Evolutionary conservation across 768 basidiomycete species (phyloP).

Genomic region (Hydnum rufescens): DNA sequence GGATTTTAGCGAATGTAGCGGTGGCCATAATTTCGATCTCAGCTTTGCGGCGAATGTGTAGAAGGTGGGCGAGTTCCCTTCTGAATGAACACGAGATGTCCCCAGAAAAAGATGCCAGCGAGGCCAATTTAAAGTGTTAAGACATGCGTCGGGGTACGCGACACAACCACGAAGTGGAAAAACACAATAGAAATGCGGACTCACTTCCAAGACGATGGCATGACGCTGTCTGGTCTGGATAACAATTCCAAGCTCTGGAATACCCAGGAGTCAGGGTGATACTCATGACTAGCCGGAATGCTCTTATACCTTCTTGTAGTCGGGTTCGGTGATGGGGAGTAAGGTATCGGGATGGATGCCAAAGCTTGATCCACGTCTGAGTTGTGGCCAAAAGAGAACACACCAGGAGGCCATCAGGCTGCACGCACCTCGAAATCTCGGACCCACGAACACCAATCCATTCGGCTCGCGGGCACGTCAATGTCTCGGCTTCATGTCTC

Average conservation of each 20-base stretch:
- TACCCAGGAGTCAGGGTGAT: not conserved
- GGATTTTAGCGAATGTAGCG: not conserved
- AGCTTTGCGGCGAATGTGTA: constrained; percentile 70
- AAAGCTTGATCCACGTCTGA: constrained; percentile 30
- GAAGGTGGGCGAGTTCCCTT: constrained; percentile 61
- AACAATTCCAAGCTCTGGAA: not conserved
- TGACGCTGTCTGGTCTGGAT: constrained; percentile 29
- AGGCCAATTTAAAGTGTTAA: not conserved
- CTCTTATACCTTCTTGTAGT: constrained; percentile 47
- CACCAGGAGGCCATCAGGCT: too few relatives aligned
- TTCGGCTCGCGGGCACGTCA: constrained; percentile 46
- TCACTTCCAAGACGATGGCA: constrained; percentile 54
- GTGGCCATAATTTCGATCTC: constrained; percentile 50
- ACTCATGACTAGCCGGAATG: not conserved
- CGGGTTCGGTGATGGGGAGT: constrained; percentile 47
- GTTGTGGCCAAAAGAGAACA: too few relatives aligned
- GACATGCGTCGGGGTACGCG: constrained; percentile 3
- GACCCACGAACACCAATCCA: constrained; percentile 66
- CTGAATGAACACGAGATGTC: constrained; percentile 21
- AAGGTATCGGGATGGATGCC: constrained; percentile 38
- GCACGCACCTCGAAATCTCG: constrained; percentile 47
- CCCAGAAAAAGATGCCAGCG: not conserved
- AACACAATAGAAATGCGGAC: constrained; percentile 12
- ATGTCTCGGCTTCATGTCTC: constrained; percentile 45
- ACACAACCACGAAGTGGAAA: too few relatives aligned